phyloP scores from a whole-genome alignment of 306 rosid species.

The Citrullus mucosospermus region DNA sequence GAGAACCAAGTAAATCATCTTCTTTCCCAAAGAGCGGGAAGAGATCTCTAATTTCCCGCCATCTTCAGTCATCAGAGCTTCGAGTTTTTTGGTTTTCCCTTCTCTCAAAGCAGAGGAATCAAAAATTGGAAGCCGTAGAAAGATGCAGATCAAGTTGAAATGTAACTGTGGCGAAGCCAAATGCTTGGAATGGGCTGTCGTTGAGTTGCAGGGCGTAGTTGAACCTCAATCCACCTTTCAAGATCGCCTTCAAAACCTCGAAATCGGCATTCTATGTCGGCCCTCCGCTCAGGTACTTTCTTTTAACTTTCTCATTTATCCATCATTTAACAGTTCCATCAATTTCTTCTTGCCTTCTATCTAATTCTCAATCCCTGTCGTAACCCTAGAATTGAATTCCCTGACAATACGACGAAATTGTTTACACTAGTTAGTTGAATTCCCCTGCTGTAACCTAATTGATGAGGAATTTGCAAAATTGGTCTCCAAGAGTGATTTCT shows the following conservation, averaged over 20 bases:
- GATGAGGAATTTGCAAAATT: not conserved
- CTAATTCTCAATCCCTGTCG: not conserved
- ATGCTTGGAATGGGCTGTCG: slow-evolving; percentile 69
- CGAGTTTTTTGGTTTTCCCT: not conserved
- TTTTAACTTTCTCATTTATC: not conserved
- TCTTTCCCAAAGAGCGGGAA: not conserved
- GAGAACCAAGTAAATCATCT: no score
- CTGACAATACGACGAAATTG: not conserved
- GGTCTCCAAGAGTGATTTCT: not conserved
- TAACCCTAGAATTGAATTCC: not conserved
- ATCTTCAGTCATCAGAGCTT: not conserved
- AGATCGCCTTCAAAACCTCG: slow-evolving; percentile 45
- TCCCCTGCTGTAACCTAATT: not conserved
- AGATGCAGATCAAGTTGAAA: slow-evolving; percentile 56
- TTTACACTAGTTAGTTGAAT: not conserved
- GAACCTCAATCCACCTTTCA: slow-evolving; percentile 50
- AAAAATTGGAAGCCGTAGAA: not conserved
- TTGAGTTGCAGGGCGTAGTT: slow-evolving; percentile 63
- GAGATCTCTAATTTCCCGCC: not conserved
- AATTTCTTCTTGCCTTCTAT: not conserved
- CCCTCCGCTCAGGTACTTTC: slow-evolving; percentile 53
- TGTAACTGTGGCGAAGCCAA: slow-evolving; percentile 49
- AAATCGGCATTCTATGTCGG: slow-evolving; percentile 64
- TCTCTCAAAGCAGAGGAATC: not conserved
- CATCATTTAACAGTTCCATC: not conserved